Conservation (phyloP, 768 basidiomycete species). For the Podaxis sp. region DNA sequence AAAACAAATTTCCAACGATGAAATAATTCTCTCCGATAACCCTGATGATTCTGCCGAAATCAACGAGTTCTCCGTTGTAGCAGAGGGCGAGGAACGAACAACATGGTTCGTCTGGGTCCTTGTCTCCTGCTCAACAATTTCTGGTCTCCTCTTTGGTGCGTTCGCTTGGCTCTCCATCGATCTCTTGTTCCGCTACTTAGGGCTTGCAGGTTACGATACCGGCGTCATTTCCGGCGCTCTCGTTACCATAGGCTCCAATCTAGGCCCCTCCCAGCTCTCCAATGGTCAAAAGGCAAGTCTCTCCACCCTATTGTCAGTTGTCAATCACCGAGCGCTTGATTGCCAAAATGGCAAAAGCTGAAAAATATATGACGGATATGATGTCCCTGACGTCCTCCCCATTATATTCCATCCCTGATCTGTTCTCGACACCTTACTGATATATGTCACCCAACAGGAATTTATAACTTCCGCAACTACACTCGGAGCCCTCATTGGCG, state of each 20-base stretch:
- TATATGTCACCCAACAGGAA: conserved; percentile 40
- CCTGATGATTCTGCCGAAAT: conserved; percentile 43
- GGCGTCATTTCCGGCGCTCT: conserved; percentile 80
- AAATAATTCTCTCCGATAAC: neutral
- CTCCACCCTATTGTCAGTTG: neutral
- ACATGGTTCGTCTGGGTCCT: conserved; percentile 79
- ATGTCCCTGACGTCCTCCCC: neutral
- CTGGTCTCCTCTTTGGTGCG: conserved; percentile 72
- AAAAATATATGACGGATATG: neutral
- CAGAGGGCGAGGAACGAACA: conserved; percentile 61
- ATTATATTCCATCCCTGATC: too few species aligned
- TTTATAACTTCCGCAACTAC: conserved; percentile 79
- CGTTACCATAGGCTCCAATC: conserved; percentile 63
- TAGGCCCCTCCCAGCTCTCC: conserved; percentile 53
- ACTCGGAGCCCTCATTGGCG: conserved; percentile 73
- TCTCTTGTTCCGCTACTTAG: neutral
- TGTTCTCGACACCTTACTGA: neutral
- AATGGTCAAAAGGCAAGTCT: conserved; percentile 55
- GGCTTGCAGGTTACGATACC: conserved; percentile 67
- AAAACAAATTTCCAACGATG: neutral
- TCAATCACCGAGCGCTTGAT: neutral
- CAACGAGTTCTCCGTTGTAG: conserved; percentile 53
- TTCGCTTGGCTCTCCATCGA: neutral
- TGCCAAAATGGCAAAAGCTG: neutral
- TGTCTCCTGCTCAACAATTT: conserved; percentile 70